Base-by-base conservation (phyloP, 495 filamentous ascomycete species). In the Platismatia glauca region DNA sequence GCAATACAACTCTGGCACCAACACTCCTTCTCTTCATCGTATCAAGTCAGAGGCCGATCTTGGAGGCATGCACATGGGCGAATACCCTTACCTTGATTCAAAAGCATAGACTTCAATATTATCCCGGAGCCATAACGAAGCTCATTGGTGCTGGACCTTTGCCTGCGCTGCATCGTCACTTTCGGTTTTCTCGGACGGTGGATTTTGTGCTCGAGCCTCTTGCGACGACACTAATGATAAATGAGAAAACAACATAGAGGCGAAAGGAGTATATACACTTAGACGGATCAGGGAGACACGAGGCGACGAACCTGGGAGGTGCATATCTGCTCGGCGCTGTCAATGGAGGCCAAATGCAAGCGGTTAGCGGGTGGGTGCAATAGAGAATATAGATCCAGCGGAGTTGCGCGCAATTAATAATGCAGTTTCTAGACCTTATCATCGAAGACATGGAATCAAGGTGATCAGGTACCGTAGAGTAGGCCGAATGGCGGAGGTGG, bases 41-140 rank as follows among this genome's bases (percentile, higher is more conserved):
- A 58, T 63, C 41, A 67, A 70, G 50, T 50, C 58, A 34, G 68
- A 70, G 33, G 37, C 38, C 20, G 66, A 67, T 13, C 60, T 67
- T 24, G 16, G 57, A 16, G 50, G 55, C 44, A 8, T 61, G 31
- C 44, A 24, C 2, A 15, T 58, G 2, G 29, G 37, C 15, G 34
- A 55, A 9, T 62, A 43, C 24, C 0, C 18, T 3, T 53, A 11
- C 16, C 50, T 53, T 29, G 29, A 33, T 20, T 2, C 60, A 46
- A 62, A 55, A 56, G 48, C 60, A 35, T 62, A 62, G 60, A 41
- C 38, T 24, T 62, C 3, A 29, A 22, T 16, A 37, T 41, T 20
- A 35, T 46, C 41, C 24, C 4, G 38, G 33, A 18, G 52, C 37
- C 44, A 34, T 33, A 35, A 33, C 27, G n/a, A 41, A 37, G 29